Percentiles rank a stretch among this genome's conserved stretches.
Evolutionary conservation across 1,284 basidiomycete species (phyloP).

Genomic region (Inonotus obliquus): DNA sequence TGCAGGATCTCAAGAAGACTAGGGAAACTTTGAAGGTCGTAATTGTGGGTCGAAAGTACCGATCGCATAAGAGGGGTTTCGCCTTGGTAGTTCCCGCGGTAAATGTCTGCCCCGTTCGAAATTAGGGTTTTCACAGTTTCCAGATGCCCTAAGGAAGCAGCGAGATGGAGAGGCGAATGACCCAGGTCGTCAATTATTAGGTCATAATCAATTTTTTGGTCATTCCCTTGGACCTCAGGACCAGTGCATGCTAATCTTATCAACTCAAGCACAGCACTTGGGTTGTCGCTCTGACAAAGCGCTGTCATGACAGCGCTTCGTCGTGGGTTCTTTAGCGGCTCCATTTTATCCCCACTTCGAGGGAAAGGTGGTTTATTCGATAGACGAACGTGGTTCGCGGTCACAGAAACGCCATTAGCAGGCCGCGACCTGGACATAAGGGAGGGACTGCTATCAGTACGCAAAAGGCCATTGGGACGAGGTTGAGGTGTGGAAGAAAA

Average conservation of each 20-base stretch:
- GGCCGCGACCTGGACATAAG: slow-evolving; percentile 21
- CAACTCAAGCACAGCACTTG: slow-evolving; percentile 53
- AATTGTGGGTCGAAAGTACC: slow-evolving; percentile 85
- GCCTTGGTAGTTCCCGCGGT: slow-evolving; percentile 88
- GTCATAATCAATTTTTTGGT: slow-evolving; percentile 58
- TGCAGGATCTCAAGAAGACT: slow-evolving; percentile 61
- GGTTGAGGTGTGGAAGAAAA: slow-evolving; percentile 19
- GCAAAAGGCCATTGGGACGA: slow-evolving; percentile 23
- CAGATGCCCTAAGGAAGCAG: slow-evolving; percentile 79
- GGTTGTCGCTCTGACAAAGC: slow-evolving; percentile 66
- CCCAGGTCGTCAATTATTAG: slow-evolving; percentile 89
- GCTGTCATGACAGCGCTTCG: slow-evolving; percentile 55
- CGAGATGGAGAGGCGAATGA: slow-evolving; percentile 93
- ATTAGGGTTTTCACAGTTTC: slow-evolving; percentile 66
- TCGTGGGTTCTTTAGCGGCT: slow-evolving; percentile 58
- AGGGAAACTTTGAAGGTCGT: slow-evolving; percentile 75
- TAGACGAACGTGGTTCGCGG: slow-evolving; percentile 49
- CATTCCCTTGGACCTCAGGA: slow-evolving; percentile 29
- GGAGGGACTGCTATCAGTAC: slow-evolving; percentile 21
- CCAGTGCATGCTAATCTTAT: slow-evolving; percentile 53
- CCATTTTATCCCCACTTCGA: slow-evolving; percentile 49
- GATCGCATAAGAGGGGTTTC: slow-evolving; percentile 95
- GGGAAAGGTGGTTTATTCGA: slow-evolving; percentile 63
- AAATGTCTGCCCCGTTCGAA: slow-evolving; percentile 74
- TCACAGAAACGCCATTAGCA: slow-evolving; percentile 33